Conservation (phyloP, 371 early-diverging fungal genomes). For the Apophysomyces trapeziformis region DNA sequence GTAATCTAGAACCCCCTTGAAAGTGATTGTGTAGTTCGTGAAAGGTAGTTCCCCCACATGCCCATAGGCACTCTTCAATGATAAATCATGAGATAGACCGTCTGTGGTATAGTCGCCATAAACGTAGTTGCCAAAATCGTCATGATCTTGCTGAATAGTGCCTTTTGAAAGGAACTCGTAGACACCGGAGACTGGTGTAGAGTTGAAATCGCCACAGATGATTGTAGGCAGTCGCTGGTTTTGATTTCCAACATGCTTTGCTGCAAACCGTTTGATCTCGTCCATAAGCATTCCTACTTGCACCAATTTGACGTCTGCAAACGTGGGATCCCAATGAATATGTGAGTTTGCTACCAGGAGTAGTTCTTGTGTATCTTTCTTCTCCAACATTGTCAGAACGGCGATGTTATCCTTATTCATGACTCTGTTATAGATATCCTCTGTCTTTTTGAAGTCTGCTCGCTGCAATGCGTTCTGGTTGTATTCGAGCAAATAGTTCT, state of each 20-base stretch:
- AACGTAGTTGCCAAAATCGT: constrained; percentile 79
- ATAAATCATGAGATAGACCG: constrained; percentile 81
- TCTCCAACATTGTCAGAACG: constrained; percentile 84
- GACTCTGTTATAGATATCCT: constrained; percentile 93
- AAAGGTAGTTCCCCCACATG: constrained; percentile 80
- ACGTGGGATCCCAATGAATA: constrained; percentile 93
- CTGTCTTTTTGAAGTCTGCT: constrained; percentile 86
- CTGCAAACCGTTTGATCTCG: constrained; percentile 70
- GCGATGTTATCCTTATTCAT: constrained; percentile 99
- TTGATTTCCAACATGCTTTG: constrained; percentile 44
- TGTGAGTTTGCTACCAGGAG: constrained; percentile 94
- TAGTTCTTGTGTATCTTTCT: constrained; percentile 69
- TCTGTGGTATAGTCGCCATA: constrained; percentile 90
- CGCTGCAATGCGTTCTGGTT: constrained; percentile 90
- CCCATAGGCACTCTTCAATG: constrained; percentile 85
- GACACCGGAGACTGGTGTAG: constrained; percentile 90
- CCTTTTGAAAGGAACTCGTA: constrained; percentile 86
- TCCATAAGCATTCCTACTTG: constrained; percentile 97
- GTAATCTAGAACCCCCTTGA: constrained; percentile 96
- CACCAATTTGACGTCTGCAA: constrained; percentile 97
- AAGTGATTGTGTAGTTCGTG: constrained; percentile 95
- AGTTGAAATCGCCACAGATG: constrained; percentile 98
- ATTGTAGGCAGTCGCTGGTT: constrained; percentile 65
- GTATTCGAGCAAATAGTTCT: constrained; percentile 89
- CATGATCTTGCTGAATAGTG: constrained; percentile 75